Evolutionary conservation across 805 yeast species (phyloP), one percentile per base, ranked within the genome.

Genomic region (Candida namnaoensis): DNA sequence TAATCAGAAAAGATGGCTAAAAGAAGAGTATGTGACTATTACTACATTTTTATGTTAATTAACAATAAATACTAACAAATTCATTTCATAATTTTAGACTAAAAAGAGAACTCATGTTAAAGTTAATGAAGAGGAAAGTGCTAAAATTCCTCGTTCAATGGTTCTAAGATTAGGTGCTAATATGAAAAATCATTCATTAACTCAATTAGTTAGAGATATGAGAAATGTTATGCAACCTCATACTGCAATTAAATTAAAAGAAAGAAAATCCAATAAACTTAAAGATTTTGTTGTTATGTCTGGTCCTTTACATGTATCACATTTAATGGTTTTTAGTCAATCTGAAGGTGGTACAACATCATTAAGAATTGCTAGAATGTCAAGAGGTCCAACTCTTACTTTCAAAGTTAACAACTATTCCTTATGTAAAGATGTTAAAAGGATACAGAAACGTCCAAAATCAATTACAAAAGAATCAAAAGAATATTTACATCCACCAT

Each of bases 211-310:
- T 19, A 73, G 73, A 45, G 99, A 93, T 61, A 79, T 90, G 61
- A 76, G 99, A 57, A 75, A 76, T 46, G 77, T 88, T 48, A 88
- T 93, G 96, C 93, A 88, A 58, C 99, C 99, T 12, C 95, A 91
- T 56, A 93, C 99, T 3, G 97, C 98, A 11, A 79, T 88, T 53
- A 84, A 79, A 50, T 71, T 93, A 44, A 74, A 81, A 48, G 99
- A 93, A 64, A 72, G 98, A 39, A 87, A 86, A 58, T 70, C 86
- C 34, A 93, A 93, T 62, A 85, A 80, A 57, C 69, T 93, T 50
- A 87, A 84, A 60, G 99, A 91, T 64, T 93, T 84, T 53, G 76
- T 90, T n/a, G 95, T 88, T n/a, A 90, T 93, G 96, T 86, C 96
- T 34, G 98, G 98, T 6, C 98, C 98, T 12, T 69, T 93, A 36